phyloP scores from a whole-genome alignment of 1,284 basidiomycete species.

The Naganishia albida region DNA sequence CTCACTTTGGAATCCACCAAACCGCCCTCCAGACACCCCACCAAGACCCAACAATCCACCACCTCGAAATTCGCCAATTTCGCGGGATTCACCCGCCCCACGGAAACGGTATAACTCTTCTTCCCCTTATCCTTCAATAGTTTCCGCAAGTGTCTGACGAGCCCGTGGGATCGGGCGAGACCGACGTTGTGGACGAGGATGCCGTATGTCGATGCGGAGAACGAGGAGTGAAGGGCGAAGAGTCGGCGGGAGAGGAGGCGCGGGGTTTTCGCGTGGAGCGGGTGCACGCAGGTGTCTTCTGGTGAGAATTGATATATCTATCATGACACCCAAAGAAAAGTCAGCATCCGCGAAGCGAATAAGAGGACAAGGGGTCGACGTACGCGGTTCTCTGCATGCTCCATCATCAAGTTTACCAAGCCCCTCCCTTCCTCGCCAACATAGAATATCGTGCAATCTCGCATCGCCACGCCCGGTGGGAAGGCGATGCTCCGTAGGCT shows the following conservation, averaged over 20 bases:
- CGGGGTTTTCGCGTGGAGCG: constrained; percentile 71
- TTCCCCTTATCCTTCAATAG: constrained; percentile 68
- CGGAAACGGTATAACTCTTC: constrained; percentile 92
- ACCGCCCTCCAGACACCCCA: constrained; percentile 93
- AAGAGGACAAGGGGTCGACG: constrained; percentile 30
- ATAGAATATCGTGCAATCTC: constrained; percentile 65
- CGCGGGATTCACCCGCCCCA: constrained; percentile 92
- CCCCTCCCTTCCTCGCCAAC: constrained; percentile 79
- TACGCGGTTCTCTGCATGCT: constrained; percentile 61
- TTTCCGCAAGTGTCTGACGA: constrained; percentile 73
- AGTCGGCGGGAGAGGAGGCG: constrained; percentile 90
- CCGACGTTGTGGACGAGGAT: constrained; percentile 94
- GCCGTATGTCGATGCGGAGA: constrained; percentile 90
- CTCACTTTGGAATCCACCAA: constrained; percentile 77
- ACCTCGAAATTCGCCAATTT: constrained; percentile 96
- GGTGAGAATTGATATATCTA: constrained; percentile 81
- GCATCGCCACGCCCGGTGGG: constrained; percentile 44
- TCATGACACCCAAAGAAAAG: constrained; percentile 7
- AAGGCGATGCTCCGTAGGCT: constrained; percentile 46
- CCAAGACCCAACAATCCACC: constrained; percentile 92
- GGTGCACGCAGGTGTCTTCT: constrained; percentile 54
- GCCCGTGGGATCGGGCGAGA: constrained; percentile 73
- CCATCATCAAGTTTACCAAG: constrained; percentile 84
- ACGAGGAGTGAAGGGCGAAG: constrained; percentile 80
- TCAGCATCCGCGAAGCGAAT: too few relatives aligned